phyloP scores from a whole-genome alignment of 306 rosid genomes.

The Phaseolus lunatus region DNA sequence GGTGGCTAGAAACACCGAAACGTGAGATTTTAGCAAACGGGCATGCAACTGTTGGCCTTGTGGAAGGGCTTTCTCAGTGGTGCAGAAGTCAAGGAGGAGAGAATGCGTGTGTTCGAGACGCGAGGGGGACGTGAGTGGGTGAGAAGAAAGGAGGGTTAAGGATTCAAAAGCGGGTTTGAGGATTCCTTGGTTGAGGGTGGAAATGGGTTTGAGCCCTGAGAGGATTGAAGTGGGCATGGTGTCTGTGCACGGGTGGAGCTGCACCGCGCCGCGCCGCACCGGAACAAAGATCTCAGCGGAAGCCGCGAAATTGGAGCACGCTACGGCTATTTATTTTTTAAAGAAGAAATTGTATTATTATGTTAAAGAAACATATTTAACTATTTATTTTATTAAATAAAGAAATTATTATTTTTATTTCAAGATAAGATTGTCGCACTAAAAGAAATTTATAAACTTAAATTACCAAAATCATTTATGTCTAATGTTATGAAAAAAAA shows the following conservation, averaged over 20 bases:
- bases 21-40: constrained; percentile 55
- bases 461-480: too few relatives aligned
- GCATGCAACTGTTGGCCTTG: constrained; percentile 77
- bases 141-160: constrained; percentile 34
- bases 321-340: too few relatives aligned
- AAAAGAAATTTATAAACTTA: too few relatives aligned
- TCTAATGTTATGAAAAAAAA: too few relatives aligned
- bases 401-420: too few relatives aligned
- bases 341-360: too few relatives aligned
- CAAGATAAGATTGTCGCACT: too few relatives aligned
- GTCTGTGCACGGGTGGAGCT: not conserved
- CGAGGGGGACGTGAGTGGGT: constrained; percentile 29
- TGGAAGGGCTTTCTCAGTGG: constrained; percentile 52
- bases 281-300: constrained; percentile 11
- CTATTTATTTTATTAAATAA: too few relatives aligned
- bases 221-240: constrained; percentile 35
- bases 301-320: not conserved
- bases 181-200: constrained; percentile 44
- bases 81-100: constrained; percentile 67
- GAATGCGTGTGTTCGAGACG: constrained; percentile 58
- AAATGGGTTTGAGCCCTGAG: constrained; percentile 32
- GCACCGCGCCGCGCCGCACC: not conserved
- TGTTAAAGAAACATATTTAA: too few relatives aligned
- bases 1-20: constrained; percentile 60
- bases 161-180: constrained; percentile 58